phyloP scores from a whole-genome alignment of 2,329 filamentous ascomycete genomes.

The Parafenestella ontariensis region DNA sequence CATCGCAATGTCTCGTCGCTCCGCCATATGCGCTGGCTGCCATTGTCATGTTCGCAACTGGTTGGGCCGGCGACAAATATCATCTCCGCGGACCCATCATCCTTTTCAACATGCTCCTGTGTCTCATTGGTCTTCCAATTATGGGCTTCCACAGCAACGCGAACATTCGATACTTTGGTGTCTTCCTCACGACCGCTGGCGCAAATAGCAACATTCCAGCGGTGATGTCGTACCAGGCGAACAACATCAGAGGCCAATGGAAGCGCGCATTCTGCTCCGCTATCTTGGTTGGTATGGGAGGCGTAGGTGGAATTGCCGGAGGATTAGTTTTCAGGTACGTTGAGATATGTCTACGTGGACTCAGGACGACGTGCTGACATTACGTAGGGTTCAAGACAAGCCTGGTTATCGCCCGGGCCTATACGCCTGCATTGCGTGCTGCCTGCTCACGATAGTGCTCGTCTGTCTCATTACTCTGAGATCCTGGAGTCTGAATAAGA shows the following conservation, averaged over 20 bases:
- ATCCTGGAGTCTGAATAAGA: slow-evolving; percentile 47
- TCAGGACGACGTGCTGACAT: not conserved
- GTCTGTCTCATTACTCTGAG: slow-evolving; percentile 41
- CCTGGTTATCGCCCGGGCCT: slow-evolving; percentile 47
- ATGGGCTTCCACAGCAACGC: slow-evolving; percentile 70
- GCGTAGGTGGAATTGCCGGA: slow-evolving; percentile 79
- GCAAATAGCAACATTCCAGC: slow-evolving; percentile 80
- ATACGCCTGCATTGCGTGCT: slow-evolving; percentile 49
- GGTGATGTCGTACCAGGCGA: slow-evolving; percentile 80
- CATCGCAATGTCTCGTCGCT: slow-evolving; percentile 73
- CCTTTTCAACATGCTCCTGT: slow-evolving; percentile 69
- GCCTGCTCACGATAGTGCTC: slow-evolving; percentile 45
- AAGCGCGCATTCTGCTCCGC: slow-evolving; percentile 82
- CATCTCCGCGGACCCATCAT: slow-evolving; percentile 71
- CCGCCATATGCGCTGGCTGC: slow-evolving; percentile 47
- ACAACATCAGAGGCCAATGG: slow-evolving; percentile 89
- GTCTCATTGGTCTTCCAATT: slow-evolving; percentile 73
- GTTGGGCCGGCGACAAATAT: slow-evolving; percentile 72
- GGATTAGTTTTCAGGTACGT: slow-evolving; percentile 69
- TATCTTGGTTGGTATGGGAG: slow-evolving; percentile 76
- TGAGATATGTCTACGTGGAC: not conserved
- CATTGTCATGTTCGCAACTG: slow-evolving; percentile 58
- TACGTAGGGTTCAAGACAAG: slow-evolving; percentile 40
- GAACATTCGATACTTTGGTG: slow-evolving; percentile 72
- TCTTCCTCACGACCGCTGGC: slow-evolving; percentile 78